Evolutionary conservation across 169 alveolate species (phyloP), one percentile per base, ranked within the genome.

Genomic region (Cryptosporidium baileyi): DNA sequence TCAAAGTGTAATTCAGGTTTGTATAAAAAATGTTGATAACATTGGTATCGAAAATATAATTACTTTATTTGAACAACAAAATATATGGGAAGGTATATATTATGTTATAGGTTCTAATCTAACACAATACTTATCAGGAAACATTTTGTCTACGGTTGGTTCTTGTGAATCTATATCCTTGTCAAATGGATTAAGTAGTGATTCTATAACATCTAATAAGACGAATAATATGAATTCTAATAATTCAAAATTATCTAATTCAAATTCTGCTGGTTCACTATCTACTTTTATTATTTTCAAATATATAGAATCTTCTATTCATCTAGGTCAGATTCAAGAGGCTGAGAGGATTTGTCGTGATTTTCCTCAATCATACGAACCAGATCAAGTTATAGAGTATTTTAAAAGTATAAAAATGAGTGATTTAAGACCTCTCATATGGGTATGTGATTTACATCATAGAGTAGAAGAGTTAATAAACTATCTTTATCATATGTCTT

Each of bases 401-500:
- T 92, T 97, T 90, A 97, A 96, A 93, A 98, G 95, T 45, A 95
- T 96, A 65, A 95, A 95, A 89, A 92, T 98, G 82, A 95, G 96
- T 15, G 99, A 97, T 85, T 99, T 99, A 30, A 95, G 99, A 80
- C 99, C 99, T 6, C 92, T 98, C 62, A 97, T 98, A 44, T 97
- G 96, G 91, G 97, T 98, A 38, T 98, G 99, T 91, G 99, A 98
- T 91, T 94, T 96, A 81, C 99, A 97, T 90, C 98, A 97, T 82
- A 97, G 91, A 80, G 96, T 97, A 40, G 98, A 95, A 82, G 99
- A 98, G 92, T 94, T 98, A 63, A 96, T 99, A 0, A 97, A 96
- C 89, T 97, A 97, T 91, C 93, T 98, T 65, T 97, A 95, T 94
- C 96, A 97, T 90, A 96, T 96, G 91, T 95, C 96, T 59, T 91